phyloP scores from a whole-genome alignment of 257 asterid species.

The Catharanthus roseus region DNA sequence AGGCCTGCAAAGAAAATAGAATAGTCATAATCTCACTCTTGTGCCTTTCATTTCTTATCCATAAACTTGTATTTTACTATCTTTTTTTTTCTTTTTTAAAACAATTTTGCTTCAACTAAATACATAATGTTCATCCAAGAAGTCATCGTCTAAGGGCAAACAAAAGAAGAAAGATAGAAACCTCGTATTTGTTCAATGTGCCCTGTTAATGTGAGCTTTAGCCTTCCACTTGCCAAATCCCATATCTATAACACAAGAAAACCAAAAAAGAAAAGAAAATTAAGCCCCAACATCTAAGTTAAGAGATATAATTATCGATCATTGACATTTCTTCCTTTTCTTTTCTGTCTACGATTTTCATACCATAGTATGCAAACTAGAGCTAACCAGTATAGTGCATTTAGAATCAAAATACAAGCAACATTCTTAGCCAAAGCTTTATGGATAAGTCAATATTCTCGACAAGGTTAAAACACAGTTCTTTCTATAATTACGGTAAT shows the following conservation, averaged over 20 bases:
- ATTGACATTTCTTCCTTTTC: background rate
- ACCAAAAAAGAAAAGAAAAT: constrained; percentile 6
- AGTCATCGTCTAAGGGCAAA: background rate
- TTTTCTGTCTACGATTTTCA: background rate
- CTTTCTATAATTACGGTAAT: background rate
- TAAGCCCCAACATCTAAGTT: background rate
- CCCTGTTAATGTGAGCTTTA: constrained; percentile 86
- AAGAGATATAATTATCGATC: background rate
- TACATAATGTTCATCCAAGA: background rate
- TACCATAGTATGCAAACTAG: background rate
- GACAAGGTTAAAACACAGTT: background rate
- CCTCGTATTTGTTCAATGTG: constrained; percentile 94
- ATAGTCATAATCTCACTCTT: constrained; percentile 5
- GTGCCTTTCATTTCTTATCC: background rate
- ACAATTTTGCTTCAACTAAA: background rate
- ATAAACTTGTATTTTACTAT: background rate
- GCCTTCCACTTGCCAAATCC: constrained; percentile 83
- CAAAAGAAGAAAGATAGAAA: constrained; percentile 19
- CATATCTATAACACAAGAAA: constrained; percentile 45
- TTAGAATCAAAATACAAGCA: background rate
- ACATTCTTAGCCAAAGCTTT: background rate
- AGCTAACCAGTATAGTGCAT: background rate
- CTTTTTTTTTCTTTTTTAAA: background rate
- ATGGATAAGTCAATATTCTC: background rate
- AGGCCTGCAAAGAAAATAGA: constrained; percentile 53